Evolutionary conservation across 805 yeast genomes (phyloP).

Genomic region (Naumovozyma dairenensis): DNA sequence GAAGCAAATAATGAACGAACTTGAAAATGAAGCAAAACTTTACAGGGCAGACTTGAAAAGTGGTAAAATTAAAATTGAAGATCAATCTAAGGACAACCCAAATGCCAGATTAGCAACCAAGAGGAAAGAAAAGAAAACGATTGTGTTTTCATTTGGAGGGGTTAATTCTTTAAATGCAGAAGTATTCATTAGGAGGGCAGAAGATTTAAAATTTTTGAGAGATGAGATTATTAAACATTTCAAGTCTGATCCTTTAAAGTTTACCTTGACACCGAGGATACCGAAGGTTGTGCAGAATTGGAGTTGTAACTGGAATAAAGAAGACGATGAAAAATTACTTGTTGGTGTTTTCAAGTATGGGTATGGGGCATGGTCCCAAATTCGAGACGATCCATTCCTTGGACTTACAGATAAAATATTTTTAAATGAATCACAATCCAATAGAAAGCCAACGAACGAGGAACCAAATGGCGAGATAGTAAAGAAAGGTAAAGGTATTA

Average conservation of each 20-base stretch:
- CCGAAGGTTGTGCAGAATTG: conserved; percentile 85
- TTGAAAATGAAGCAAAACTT: conserved; percentile 51
- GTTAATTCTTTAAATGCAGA: conserved; percentile 90
- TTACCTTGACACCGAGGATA: conserved; percentile 42
- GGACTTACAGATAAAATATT: conserved; percentile 79
- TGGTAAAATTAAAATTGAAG: conserved; percentile 27
- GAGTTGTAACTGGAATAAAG: conserved; percentile 77
- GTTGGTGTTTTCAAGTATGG: conserved; percentile 90
- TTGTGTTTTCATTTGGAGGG: conserved; percentile 77
- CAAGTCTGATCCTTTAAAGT: conserved; percentile 45
- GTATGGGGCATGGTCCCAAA: conserved; percentile 89
- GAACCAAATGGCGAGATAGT: conserved; percentile 1
- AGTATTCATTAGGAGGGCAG: conserved; percentile 68
- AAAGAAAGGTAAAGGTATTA: conserved; percentile 19
- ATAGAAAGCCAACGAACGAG: conserved; percentile 4
- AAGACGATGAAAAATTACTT: conserved; percentile 78
- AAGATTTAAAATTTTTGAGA: conserved; percentile 64
- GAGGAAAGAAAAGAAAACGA: conserved; percentile 81
- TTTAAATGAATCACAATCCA: conserved; percentile 38
- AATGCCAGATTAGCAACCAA: conserved; percentile 49
- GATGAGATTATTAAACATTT: conserved; percentile 41
- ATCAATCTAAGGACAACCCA: conserved; percentile 34
- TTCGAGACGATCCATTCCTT: conserved; percentile 89
- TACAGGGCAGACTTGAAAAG: conserved; percentile 38
- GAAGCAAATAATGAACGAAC: conserved; percentile 40